Evolutionary conservation across 192 early-diverging fungal genomes (phyloP).

Genomic region (Coemansia sp.): DNA sequence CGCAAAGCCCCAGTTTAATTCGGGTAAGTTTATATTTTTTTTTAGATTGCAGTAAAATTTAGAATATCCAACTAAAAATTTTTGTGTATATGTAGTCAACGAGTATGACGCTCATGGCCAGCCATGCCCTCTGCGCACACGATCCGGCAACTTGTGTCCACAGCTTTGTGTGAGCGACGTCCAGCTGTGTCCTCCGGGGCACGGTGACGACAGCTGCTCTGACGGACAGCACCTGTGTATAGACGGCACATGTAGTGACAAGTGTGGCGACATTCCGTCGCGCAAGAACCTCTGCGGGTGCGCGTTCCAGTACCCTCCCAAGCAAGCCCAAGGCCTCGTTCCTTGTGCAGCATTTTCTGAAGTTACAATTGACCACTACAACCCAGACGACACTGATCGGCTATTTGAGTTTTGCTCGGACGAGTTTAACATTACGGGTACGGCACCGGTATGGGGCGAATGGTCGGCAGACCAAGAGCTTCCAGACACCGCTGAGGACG

Average conservation of each 20-base stretch:
- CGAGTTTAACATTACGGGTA: slow-evolving; percentile 25
- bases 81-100: slow-evolving; percentile 48
- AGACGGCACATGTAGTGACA: slow-evolving; percentile 53
- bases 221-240: slow-evolving; percentile 50
- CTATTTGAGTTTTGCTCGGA: slow-evolving; percentile 33
- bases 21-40: slow-evolving; percentile 12
- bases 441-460: slow-evolving; percentile 31
- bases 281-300: slow-evolving; percentile 54
- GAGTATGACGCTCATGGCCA: slow-evolving; percentile 46
- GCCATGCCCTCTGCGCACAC: slow-evolving; percentile 49
- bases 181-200: slow-evolving; percentile 38
- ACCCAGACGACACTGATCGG: slow-evolving; percentile 22
- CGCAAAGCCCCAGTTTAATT: slow-evolving; percentile 27
- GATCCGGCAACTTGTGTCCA: slow-evolving; percentile 50
- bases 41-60: not conserved
- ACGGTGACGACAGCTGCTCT: slow-evolving; percentile 40
- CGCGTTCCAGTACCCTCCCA: slow-evolving; percentile 24
- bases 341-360: slow-evolving; percentile 35
- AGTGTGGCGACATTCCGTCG: slow-evolving; percentile 36
- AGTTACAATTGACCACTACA: slow-evolving; percentile 54
- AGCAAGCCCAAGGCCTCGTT: slow-evolving; percentile 19
- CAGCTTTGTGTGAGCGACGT: slow-evolving; percentile 55
- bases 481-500: slow-evolving; percentile 5
- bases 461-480: slow-evolving; percentile 26
- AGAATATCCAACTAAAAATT: not conserved